Evolutionary conservation across 2,329 filamentous ascomycete species (phyloP).

Genomic region (Plenodomus lindquistii): DNA sequence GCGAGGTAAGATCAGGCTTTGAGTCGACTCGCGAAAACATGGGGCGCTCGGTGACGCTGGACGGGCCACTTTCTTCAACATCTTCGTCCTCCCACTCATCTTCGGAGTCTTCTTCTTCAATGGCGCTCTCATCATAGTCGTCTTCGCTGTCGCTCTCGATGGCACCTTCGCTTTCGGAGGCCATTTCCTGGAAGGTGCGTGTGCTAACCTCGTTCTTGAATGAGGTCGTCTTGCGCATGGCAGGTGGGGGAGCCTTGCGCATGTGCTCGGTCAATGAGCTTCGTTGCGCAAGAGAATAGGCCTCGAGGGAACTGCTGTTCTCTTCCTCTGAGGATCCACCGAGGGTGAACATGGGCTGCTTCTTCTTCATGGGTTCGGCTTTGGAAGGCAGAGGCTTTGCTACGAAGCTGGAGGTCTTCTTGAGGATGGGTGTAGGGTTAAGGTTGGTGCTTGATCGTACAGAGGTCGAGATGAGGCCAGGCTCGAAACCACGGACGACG

Average conservation of each 20-base stretch:
- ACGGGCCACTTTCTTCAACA: constrained; percentile 77
- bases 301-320: constrained; percentile 75
- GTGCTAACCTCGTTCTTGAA: constrained; percentile 78
- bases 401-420: constrained; percentile 47
- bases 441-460: constrained; percentile 65
- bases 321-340: constrained; percentile 84
- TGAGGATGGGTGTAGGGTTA: constrained; percentile 64
- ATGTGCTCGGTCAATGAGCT: constrained; percentile 61
- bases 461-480: constrained; percentile 71
- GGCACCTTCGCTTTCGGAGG: constrained; percentile 61
- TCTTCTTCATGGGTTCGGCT: constrained; percentile 59
- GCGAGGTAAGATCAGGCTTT: constrained; percentile 78
- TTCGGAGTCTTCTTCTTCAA: constrained; percentile 64
- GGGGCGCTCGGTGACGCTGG: constrained; percentile 77
- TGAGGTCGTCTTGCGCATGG: constrained; percentile 74
- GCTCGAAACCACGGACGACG: constrained; percentile 84
- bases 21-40: constrained; percentile 93
- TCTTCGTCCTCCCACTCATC: constrained; percentile 64
- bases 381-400: constrained; percentile 32
- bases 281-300: constrained; percentile 53
- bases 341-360: constrained; percentile 72
- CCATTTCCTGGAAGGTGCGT: constrained; percentile 63
- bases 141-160: constrained; percentile 64
- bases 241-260: constrained; percentile 42
- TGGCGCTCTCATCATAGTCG: constrained; percentile 60